A percentile compares a stretch with the other conserved stretches of the same genome.
phyloP scores from a whole-genome alignment of 495 filamentous ascomycete species.

The Hypomontagnella monticulosa region DNA sequence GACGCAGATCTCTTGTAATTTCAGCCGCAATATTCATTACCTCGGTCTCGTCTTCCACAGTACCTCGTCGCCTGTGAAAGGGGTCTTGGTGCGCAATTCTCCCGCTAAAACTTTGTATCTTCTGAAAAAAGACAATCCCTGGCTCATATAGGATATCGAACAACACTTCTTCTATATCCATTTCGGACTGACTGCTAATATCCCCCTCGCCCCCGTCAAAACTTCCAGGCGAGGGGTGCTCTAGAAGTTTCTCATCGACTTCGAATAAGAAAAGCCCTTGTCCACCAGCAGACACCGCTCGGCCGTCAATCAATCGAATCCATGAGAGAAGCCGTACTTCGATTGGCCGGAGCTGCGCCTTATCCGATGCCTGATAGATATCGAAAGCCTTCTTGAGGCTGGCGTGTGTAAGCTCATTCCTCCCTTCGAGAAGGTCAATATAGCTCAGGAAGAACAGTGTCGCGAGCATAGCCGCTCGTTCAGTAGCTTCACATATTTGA shows the following conservation, averaged over 20 bases:
- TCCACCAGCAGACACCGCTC: constrained; percentile 51
- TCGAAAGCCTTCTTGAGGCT: constrained; percentile 42
- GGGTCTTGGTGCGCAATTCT: constrained; percentile 49
- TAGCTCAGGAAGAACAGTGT: constrained; percentile 50
- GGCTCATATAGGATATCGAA: constrained; percentile 47
- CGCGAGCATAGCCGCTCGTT: constrained; percentile 30
- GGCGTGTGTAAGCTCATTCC: constrained; percentile 35
- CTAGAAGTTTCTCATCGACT: constrained; percentile 39
- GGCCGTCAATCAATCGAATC: constrained; percentile 50
- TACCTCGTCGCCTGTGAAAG: constrained; percentile 51
- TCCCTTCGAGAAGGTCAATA: constrained; percentile 41
- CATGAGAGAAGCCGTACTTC: constrained; percentile 49
- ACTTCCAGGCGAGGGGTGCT: constrained; percentile 32
- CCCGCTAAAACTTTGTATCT: constrained; percentile 50
- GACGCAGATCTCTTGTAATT: constrained; percentile 50
- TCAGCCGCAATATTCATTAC: constrained; percentile 49
- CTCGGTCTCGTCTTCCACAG: constrained; percentile 52
- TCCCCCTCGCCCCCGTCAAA: constrained; percentile 21
- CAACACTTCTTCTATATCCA: constrained; percentile 46
- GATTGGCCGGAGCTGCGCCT: constrained; percentile 28
- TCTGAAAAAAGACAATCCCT: constrained; percentile 50
- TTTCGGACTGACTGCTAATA: constrained; percentile 27
- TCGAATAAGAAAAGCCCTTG: constrained; percentile 51
- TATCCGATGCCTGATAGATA: constrained; percentile 36
- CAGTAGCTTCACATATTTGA: constrained; percentile 3